These are phyloP conservation scores for Dryadomyces sulphureus DNA, from an alignment of 2,329 filamentous ascomycete genomes.

Conservation along the genomic window DNA sequence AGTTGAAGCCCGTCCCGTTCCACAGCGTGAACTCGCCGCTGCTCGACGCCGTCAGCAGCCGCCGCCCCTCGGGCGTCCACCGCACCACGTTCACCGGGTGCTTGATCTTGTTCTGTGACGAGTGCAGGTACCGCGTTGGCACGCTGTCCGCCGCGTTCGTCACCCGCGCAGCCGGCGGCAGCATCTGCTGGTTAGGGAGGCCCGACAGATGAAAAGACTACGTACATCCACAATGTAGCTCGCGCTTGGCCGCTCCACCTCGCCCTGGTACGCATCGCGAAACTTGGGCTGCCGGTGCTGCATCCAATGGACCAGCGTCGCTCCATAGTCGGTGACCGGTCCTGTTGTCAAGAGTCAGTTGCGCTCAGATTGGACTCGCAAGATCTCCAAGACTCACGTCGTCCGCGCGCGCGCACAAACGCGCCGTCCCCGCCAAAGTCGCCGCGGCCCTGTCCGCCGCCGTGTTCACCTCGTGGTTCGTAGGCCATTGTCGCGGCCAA, in stretches of 20 bases:
- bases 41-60: conserved; percentile 82
- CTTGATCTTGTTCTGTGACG: conserved; percentile 96
- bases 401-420: conserved; percentile 10
- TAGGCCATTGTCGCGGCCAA: conserved; percentile 11
- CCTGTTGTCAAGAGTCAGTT: conserved; percentile 31
- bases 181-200: conserved; percentile 42
- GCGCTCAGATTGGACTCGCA: not conserved
- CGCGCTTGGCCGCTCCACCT: conserved; percentile 68
- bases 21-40: conserved; percentile 97
- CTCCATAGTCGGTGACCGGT: conserved; percentile 84
- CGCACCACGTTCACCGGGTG: conserved; percentile 93
- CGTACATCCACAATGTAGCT: conserved; percentile 80
- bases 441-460: conserved; percentile 7
- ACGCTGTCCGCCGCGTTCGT: conserved; percentile 71
- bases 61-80: conserved; percentile 92
- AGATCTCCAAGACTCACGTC: conserved; percentile 8
- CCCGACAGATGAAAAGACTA: not conserved
- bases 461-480: conserved; percentile 11
- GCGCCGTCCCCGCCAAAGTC: conserved; percentile 5
- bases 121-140: conserved; percentile 88
- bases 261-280: conserved; percentile 54
- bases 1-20: conserved; percentile 99
- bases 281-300: conserved; percentile 65
- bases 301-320: conserved; percentile 85
- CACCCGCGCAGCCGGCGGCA: conserved; percentile 65